These are phyloP conservation scores for Gymnopilus dilepis DNA, from an alignment of 768 basidiomycete genomes.

Conservation along the genomic window DNA sequence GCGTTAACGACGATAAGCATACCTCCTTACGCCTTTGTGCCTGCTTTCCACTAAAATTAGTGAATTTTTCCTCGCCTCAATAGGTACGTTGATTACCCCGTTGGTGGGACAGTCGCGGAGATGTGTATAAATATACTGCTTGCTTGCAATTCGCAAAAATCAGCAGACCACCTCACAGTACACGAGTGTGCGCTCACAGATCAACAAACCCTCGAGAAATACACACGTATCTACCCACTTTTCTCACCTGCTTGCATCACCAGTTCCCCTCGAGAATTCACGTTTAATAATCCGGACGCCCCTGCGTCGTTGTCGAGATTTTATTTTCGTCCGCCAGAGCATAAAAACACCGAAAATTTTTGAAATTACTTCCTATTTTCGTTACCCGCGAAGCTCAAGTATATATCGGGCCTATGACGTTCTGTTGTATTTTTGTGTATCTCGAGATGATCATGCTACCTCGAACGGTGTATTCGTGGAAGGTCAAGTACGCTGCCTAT, in stretches of 20 bases:
- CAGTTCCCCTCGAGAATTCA: too few species aligned
- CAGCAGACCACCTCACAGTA: too few species aligned
- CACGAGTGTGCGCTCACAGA: too few species aligned
- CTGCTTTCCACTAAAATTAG: background rate
- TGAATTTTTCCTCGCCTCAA: background rate
- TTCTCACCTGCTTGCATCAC: too few species aligned
- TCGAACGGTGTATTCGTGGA: too few species aligned
- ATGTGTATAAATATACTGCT: background rate
- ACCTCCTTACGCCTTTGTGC: background rate
- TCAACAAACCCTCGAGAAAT: too few species aligned
- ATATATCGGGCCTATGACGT: background rate
- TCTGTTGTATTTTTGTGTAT: too few species aligned
- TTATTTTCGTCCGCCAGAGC: background rate
- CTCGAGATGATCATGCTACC: too few species aligned
- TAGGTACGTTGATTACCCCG: background rate
- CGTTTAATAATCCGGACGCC: too few species aligned
- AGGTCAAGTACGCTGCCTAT: too few species aligned
- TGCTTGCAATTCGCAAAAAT: background rate
- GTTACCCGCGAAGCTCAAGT: conserved; percentile 13
- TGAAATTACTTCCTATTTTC: conserved; percentile 9
- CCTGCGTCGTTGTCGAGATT: background rate
- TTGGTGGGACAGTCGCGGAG: background rate
- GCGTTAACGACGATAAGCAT: background rate
- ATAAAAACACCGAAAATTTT: conserved; percentile 6
- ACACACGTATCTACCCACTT: too few species aligned